Conservation (phyloP, 495 filamentous ascomycete genomes). For the Trichoderma orchidacearum region DNA sequence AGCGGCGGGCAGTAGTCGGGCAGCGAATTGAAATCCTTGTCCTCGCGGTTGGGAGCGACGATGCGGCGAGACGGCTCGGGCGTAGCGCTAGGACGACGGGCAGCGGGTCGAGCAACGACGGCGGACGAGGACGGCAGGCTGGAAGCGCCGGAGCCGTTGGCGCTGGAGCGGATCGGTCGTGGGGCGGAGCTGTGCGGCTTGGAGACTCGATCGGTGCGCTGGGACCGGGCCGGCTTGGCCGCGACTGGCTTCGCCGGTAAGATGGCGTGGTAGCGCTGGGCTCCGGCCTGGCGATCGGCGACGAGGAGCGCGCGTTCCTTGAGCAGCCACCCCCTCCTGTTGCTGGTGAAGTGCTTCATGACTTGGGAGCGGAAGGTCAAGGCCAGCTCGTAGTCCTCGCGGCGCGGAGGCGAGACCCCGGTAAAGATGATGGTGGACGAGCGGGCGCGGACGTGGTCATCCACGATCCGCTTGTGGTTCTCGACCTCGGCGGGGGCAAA, state of each 20-base stretch:
- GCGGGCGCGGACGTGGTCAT: constrained; percentile 53
- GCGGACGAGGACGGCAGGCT: not conserved
- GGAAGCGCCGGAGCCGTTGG: constrained; percentile 19
- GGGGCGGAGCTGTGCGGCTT: constrained; percentile 21
- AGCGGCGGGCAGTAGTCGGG: constrained; percentile 66
- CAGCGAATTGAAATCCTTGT: constrained; percentile 72
- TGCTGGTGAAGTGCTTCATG: constrained; percentile 40
- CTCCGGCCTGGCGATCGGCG: constrained; percentile 30
- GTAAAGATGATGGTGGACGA: constrained; percentile 40
- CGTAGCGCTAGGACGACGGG: constrained; percentile 18
- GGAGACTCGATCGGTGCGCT: constrained; percentile 9
- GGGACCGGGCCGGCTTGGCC: constrained; percentile 34
- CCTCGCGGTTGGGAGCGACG: constrained; percentile 52
- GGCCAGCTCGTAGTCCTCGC: constrained; percentile 55
- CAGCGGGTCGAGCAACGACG: constrained; percentile 19
- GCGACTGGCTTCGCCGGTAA: constrained; percentile 22
- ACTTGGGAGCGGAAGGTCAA: constrained; percentile 55
- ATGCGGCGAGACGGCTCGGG: constrained; percentile 28
- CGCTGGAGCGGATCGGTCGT: constrained; percentile 15
- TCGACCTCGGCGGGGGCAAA: constrained; percentile 33
- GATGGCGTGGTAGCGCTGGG: constrained; percentile 16
- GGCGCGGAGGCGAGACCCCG: constrained; percentile 44
- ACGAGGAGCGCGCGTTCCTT: constrained; percentile 46
- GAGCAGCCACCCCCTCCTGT: constrained; percentile 46
- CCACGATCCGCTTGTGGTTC: constrained; percentile 38